These are phyloP conservation scores for Paradendryphiella salina DNA, from an alignment of 2,329 filamentous ascomycete genomes.

Conservation along the genomic window DNA sequence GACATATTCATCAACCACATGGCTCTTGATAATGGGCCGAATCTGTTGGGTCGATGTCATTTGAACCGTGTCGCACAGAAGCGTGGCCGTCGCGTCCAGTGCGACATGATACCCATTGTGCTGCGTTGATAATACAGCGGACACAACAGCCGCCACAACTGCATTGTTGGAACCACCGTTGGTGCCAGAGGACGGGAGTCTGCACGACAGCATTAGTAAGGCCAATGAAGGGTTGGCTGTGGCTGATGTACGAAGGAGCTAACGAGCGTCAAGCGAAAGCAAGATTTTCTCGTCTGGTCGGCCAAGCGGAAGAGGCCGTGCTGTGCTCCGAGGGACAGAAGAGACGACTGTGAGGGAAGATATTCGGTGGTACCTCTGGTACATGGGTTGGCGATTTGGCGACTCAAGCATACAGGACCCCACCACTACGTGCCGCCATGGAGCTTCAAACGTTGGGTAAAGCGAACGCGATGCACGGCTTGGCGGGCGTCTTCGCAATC, in stretches of 20 bases:
- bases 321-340: slow-evolving; percentile 11
- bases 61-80: slow-evolving; percentile 14
- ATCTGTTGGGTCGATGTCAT: slow-evolving; percentile 16
- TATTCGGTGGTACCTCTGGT: slow-evolving; percentile 9
- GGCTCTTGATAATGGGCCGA: slow-evolving; percentile 10
- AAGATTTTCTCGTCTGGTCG: neutral
- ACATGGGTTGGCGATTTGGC: slow-evolving; percentile 8
- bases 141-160: slow-evolving; percentile 42
- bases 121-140: slow-evolving; percentile 26
- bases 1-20: slow-evolving; percentile 18
- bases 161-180: slow-evolving; percentile 45
- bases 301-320: slow-evolving; percentile 14
- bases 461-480: slow-evolving; percentile 19
- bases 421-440: slow-evolving; percentile 1
- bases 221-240: slow-evolving; percentile 22
- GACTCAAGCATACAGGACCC: slow-evolving; percentile 8
- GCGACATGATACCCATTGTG: slow-evolving; percentile 8
- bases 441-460: slow-evolving; percentile 14
- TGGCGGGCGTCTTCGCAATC: slow-evolving; percentile 17
- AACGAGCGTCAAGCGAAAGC: neutral
- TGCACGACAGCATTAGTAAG: slow-evolving; percentile 30
- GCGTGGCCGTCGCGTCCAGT: slow-evolving; percentile 5
- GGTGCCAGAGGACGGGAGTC: slow-evolving; percentile 40
- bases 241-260: slow-evolving; percentile 30
- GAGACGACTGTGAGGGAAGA: slow-evolving; percentile 5